These are phyloP conservation scores for Metarhizium humberi DNA, from an alignment of 2,329 filamentous ascomycete genomes.

Conservation along the genomic window DNA sequence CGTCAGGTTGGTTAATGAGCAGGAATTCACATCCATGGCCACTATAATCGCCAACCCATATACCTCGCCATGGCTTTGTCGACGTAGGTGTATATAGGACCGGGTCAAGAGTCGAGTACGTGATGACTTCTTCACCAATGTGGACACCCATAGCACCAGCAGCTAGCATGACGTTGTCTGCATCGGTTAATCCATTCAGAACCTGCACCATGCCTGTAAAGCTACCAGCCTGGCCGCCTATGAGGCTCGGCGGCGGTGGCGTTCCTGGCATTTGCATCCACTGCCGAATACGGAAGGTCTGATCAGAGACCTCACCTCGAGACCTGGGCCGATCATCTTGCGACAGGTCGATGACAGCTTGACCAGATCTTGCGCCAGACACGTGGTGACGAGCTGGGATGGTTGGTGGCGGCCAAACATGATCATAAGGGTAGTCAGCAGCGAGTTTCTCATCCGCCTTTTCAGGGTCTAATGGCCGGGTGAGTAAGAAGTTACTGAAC, in stretches of 20 bases:
- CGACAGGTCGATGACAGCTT: conserved; percentile 15
- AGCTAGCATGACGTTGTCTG: conserved; percentile 2
- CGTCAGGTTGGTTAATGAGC: conserved; percentile 63
- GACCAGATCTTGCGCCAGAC: conserved; percentile 19
- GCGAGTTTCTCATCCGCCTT: conserved; percentile 20
- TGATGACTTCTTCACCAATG: conserved; percentile 47
- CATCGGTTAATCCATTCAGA: conserved; percentile 2
- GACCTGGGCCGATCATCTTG: conserved; percentile 32
- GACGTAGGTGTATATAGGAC: conserved; percentile 70
- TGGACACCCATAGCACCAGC: conserved; percentile 29
- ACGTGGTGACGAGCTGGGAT: conserved; percentile 56
- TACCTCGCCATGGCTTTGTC: conserved; percentile 75
- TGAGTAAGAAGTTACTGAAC: conserved; percentile 60
- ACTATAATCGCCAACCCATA: conserved; percentile 88
- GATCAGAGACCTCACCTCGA: conserved; percentile 54
- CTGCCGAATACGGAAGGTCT: conserved; percentile 63
- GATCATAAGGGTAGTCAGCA: conserved; percentile 32
- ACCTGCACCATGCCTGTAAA: conserved; percentile 13
- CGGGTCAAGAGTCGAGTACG: conserved; percentile 63
- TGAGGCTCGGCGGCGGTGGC: conserved; percentile 15
- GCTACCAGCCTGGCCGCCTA: conserved; percentile 18
- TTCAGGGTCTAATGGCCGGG: conserved; percentile 36
- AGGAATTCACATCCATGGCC: conserved; percentile 85
- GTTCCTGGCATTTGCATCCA: conserved; percentile 60
- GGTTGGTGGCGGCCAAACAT: conserved; percentile 67